Conservation (phyloP, 1,139 yeast genomes). For the Pichia sp. region DNA sequence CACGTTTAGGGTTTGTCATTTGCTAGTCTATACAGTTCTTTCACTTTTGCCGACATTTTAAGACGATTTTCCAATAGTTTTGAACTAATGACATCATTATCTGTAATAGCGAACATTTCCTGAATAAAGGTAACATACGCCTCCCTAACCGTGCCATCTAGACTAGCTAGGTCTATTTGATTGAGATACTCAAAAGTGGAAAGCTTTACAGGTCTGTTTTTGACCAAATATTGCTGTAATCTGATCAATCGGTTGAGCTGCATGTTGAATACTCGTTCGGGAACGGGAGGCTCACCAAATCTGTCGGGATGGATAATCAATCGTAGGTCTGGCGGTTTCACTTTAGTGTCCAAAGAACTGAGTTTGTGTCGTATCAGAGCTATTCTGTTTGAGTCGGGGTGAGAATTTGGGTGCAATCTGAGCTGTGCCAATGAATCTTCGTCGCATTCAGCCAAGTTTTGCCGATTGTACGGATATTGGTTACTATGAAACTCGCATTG, state of each 20-base stretch:
- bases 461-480: background rate
- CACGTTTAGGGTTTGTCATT: no score
- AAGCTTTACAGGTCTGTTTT: slow-evolving; percentile 13
- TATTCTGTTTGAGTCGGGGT: no score
- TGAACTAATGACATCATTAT: slow-evolving; percentile 9
- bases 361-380: no score
- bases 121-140: slow-evolving; percentile 6
- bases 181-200: slow-evolving; percentile 16
- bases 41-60: slow-evolving; percentile 4
- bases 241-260: slow-evolving; percentile 11
- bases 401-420: no score
- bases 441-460: no score
- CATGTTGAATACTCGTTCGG: slow-evolving; percentile 14
- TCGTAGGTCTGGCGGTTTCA: slow-evolving; percentile 11
- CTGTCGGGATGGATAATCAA: slow-evolving; percentile 14
- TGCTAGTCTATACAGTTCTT: slow-evolving; percentile 8
- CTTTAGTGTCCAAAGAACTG: no score
- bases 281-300: slow-evolving; percentile 18
- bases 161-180: slow-evolving; percentile 5
- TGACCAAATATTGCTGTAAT: slow-evolving; percentile 9
- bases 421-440: no score
- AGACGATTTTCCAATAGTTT: slow-evolving; percentile 3
- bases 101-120: slow-evolving; percentile 6
- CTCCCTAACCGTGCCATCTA: slow-evolving; percentile 7
- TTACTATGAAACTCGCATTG: background rate